Conservation (phyloP, 192 early-diverging fungal genomes). For the Diversispora eburnea region DNA sequence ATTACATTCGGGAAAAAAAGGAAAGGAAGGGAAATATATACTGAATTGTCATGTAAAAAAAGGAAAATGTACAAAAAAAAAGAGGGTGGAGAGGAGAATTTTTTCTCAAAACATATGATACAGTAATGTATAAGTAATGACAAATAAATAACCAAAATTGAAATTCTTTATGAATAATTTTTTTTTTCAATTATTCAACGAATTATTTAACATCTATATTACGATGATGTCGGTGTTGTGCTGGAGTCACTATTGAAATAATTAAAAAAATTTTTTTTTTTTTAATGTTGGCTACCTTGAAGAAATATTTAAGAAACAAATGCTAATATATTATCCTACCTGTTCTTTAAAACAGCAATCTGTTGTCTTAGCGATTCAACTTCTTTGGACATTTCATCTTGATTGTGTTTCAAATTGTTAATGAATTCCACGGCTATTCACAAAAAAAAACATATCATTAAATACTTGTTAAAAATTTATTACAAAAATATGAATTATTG, state of each 20-base stretch:
- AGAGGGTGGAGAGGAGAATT: background rate
- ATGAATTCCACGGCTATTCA: constrained; percentile 54
- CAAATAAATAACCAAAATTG: background rate
- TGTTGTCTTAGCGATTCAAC: constrained; percentile 46
- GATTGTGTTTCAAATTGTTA: constrained; percentile 42
- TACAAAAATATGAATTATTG: background rate
- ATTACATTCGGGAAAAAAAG: constrained; percentile 7
- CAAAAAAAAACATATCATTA: background rate
- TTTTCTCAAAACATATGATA: background rate
- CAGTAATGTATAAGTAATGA: background rate
- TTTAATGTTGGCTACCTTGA: background rate
- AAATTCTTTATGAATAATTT: background rate
- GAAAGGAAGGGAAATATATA: constrained; percentile 5
- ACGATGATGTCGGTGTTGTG: background rate
- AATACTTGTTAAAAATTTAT: constrained; percentile 6
- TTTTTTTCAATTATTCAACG: background rate
- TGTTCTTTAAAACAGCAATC: constrained; percentile 36
- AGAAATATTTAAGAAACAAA: background rate
- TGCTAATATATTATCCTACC: background rate
- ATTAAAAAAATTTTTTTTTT: background rate
- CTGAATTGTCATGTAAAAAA: background rate
- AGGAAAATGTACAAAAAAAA: background rate
- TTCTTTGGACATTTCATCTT: constrained; percentile 49
- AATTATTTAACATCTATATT: background rate
- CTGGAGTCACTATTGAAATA: background rate